phyloP scores from a whole-genome alignment of 305 asterid species.

The Euphrasia arctica region DNA sequence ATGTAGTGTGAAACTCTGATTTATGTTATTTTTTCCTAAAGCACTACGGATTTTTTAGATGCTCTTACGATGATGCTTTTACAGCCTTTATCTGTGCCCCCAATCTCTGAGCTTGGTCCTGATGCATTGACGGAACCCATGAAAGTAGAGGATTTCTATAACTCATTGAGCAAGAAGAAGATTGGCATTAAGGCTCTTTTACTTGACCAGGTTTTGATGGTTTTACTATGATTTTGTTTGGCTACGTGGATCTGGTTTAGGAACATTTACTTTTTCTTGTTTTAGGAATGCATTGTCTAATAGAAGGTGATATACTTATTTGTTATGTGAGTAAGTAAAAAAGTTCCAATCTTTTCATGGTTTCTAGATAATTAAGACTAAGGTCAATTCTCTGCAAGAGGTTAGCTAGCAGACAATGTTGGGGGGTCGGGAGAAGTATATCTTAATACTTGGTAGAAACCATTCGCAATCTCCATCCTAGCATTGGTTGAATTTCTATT shows the following conservation, averaged over 20 bases:
- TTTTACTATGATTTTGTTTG: constrained; percentile 20
- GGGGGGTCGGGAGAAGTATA: constrained; percentile 13
- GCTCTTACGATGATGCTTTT: constrained; percentile 26
- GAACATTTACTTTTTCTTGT: neutral
- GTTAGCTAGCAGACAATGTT: constrained; percentile 10
- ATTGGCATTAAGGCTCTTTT: constrained; percentile 88
- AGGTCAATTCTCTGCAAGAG: constrained; percentile 2
- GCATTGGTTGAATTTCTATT: constrained; percentile 7
- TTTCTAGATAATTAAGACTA: constrained; percentile 4
- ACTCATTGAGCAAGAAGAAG: constrained; percentile 72
- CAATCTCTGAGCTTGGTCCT: constrained; percentile 97
- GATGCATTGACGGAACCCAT: constrained; percentile 82
- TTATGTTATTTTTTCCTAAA: constrained; percentile 8
- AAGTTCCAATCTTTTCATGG: neutral
- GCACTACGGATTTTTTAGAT: constrained; percentile 22
- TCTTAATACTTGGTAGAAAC: neutral
- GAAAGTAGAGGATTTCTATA: constrained; percentile 57
- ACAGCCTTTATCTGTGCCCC: constrained; percentile 82
- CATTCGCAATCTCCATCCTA: neutral
- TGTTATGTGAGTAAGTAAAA: constrained; percentile 2
- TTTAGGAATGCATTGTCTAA: too few relatives aligned
- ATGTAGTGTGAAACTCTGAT: constrained; percentile 47
- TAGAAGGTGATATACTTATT: neutral
- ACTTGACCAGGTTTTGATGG: constrained; percentile 81
- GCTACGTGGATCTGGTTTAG: constrained; percentile 1